Evolutionary conservation across 1,139 yeast species (phyloP).

Genomic region (Arxiozyma telluris): DNA sequence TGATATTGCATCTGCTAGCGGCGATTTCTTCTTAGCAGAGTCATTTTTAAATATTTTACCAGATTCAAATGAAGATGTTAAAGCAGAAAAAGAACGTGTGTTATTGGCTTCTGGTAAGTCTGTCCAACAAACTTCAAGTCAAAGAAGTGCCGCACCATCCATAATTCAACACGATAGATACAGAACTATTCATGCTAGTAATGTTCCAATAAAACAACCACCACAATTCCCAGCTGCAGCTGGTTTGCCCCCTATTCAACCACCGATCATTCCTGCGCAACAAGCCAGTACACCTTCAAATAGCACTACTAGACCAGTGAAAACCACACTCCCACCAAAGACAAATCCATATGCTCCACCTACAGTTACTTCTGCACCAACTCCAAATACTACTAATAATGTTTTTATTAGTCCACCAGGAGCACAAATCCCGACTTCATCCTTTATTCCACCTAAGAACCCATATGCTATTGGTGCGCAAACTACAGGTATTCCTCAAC

Average conservation of each 20-base stretch:
- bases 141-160: not conserved
- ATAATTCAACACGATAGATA: slow-evolving; percentile 7
- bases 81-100: slow-evolving; percentile 71
- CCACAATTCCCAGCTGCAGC: slow-evolving; percentile 1
- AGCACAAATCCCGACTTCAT: slow-evolving; percentile 6
- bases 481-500: slow-evolving; percentile 9
- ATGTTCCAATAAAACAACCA: slow-evolving; percentile 6
- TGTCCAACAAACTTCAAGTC: slow-evolving; percentile 9
- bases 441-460: slow-evolving; percentile 23
- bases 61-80: slow-evolving; percentile 47
- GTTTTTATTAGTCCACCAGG: slow-evolving; percentile 9
- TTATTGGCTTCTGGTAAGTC: slow-evolving; percentile 45
- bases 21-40: slow-evolving; percentile 75
- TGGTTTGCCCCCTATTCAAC: slow-evolving; percentile 2
- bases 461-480: slow-evolving; percentile 30
- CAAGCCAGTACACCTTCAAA: slow-evolving; percentile 1
- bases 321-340: not conserved
- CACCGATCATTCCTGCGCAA: not conserved
- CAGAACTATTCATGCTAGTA: slow-evolving; percentile 13
- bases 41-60: slow-evolving; percentile 65
- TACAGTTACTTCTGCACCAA: slow-evolving; percentile 12
- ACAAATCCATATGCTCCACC: slow-evolving; percentile 39
- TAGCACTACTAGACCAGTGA: not conserved
- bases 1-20: slow-evolving; percentile 69
- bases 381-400: slow-evolving; percentile 1